phyloP scores from a whole-genome alignment of 805 yeast species.

The Saccharomycopsis javanensis region DNA sequence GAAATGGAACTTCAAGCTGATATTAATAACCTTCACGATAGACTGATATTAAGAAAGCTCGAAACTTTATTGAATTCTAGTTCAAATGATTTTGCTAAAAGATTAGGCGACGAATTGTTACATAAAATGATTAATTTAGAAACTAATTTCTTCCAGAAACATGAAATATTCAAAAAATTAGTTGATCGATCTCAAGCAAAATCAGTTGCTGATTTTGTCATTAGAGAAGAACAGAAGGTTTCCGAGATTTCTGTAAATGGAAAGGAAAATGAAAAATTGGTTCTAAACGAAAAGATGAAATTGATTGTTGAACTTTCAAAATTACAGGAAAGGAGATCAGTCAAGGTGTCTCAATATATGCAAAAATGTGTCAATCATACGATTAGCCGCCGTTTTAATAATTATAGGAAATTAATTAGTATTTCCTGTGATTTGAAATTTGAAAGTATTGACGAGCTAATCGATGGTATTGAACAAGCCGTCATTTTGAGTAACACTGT shows the following conservation, averaged over 20 bases:
- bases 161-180: constrained; percentile 7
- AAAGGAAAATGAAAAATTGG: constrained; percentile 19
- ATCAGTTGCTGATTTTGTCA: constrained; percentile 28
- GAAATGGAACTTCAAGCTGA: not conserved
- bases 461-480: constrained; percentile 62
- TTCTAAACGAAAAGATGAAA: constrained; percentile 22
- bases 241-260: not conserved
- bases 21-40: not conserved
- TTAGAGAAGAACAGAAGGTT: constrained; percentile 20
- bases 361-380: constrained; percentile 37
- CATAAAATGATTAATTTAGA: constrained; percentile 18
- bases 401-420: constrained; percentile 70
- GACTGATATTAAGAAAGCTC: not conserved
- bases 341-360: constrained; percentile 40
- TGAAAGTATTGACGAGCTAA: constrained; percentile 70
- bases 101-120: constrained; percentile 21
- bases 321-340: constrained; percentile 42
- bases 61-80: not conserved
- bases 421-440: constrained; percentile 66
- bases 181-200: constrained; percentile 28
- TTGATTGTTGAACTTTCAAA: constrained; percentile 37
- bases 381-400: constrained; percentile 52
- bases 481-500: constrained; percentile 1
- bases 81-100: not conserved
- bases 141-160: constrained; percentile 17